Evolutionary conservation across 805 yeast species (phyloP), one percentile per base, ranked within the genome.

Genomic region (Metschnikowia cubensis): DNA sequence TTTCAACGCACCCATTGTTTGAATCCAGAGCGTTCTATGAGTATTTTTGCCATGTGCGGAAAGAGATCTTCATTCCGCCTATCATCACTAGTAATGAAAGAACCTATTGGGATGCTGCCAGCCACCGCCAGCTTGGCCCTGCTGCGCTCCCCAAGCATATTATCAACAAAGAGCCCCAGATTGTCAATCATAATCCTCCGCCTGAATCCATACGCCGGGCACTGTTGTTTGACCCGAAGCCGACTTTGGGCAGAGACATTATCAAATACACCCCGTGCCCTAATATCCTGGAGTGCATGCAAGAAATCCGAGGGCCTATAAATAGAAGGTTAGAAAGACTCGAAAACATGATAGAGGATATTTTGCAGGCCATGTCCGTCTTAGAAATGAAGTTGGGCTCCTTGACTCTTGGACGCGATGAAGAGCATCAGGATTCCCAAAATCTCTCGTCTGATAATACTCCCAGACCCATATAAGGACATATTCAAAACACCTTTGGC

Each of bases 1-100:
- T 67, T 14, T 59, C 59, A 17, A 48, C 51, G 32, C 67, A 65
- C 46, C 62, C 65, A 13, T 55, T 66, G 10, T 67, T 67, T 51
- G 59, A 55, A 35, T 48, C 58, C 13, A 41, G 43, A 4, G 42
- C 49, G 4, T 65, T 65, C 48, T 48, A 49, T n/a, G 45, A 51
- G 7, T 65, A 54, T 49, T 55, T 53, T n/a, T 29, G 47, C 17
- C 47, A 15, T 10, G 46, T 35, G 15, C 39, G 46, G 15, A 35
- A 35, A 14, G 38, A 35, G 32, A 43, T 43, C 6, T 22, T 25
- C 22, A 43, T 44, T 15, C 41, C 47, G 14, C 35, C 32, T 21
- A 25, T 17, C 29, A 36, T 42, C 37, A 4, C 31, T 13, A 39
- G 21, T 21, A 15, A 39, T 39, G 42, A 39, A 25, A 25, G 21